A percentile compares a stretch with the other conserved stretches of the same genome.
These are phyloP conservation scores for Candida sanyaensis DNA, from an alignment of 1,139 yeast genomes.

Conservation along the genomic window DNA sequence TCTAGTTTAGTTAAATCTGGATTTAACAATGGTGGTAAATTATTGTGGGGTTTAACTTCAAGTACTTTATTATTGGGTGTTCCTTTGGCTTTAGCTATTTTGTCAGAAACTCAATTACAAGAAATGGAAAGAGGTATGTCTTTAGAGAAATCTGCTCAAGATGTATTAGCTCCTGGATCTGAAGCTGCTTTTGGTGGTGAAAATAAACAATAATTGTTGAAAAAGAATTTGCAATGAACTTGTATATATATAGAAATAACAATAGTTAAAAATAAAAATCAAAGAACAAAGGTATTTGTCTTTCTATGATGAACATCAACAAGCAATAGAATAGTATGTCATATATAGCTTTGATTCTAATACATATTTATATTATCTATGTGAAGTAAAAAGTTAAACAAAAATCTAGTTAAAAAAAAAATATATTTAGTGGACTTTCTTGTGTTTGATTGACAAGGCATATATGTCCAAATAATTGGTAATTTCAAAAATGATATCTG, in stretches of 20 bases:
- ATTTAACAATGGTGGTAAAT: conserved; percentile 64
- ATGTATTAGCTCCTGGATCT: conserved; percentile 77
- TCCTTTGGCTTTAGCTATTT: conserved; percentile 85
- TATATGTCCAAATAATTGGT: conserved; percentile 83
- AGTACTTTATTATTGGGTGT: conserved; percentile 87
- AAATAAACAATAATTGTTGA: conserved; percentile 21
- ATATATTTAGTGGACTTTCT: conserved; percentile 40
- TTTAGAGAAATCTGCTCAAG: conserved; percentile 82
- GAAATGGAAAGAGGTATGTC: conserved; percentile 94
- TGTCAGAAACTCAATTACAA: conserved; percentile 89
- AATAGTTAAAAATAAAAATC: neutral
- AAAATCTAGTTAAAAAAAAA: neutral
- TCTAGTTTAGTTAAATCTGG: conserved; percentile 45
- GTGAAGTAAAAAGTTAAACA: neutral
- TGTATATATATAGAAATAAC: conserved; percentile 5
- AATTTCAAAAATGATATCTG: conserved; percentile 81
- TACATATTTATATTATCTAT: conserved; percentile 2
- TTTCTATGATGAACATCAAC: neutral
- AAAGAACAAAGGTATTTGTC: neutral
- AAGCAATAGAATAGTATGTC: neutral
- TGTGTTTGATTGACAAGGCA: conserved; percentile 83
- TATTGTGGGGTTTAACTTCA: conserved; percentile 85
- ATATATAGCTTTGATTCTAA: neutral
- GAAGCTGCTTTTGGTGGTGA: conserved; percentile 54
- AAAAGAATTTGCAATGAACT: neutral